These are phyloP conservation scores for Extremus antarcticus DNA, from an alignment of 495 filamentous ascomycete genomes.

Conservation along the genomic window DNA sequence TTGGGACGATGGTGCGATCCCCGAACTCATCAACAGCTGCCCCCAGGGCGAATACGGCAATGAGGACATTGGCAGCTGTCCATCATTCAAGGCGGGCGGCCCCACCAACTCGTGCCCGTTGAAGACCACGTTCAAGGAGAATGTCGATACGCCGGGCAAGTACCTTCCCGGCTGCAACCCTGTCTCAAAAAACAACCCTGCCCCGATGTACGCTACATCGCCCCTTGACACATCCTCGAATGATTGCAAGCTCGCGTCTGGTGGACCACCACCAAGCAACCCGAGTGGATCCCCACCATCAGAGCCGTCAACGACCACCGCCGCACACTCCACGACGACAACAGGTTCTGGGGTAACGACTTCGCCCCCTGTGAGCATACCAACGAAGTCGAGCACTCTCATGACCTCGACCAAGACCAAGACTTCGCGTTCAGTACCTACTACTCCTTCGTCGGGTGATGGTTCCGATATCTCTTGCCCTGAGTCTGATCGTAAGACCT, in stretches of 20 bases:
- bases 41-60: neutral
- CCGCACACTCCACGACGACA: neutral
- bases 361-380: no score
- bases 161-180: slow-evolving; percentile 5
- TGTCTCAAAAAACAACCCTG: slow-evolving; percentile 3
- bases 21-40: slow-evolving; percentile 1
- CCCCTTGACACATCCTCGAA: neutral
- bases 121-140: neutral
- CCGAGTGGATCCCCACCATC: neutral
- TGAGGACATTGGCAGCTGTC: neutral
- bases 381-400: neutral
- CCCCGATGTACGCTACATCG: neutral
- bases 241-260: neutral
- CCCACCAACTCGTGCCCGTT: neutral
- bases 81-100: neutral
- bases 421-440: neutral
- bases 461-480: slow-evolving; percentile 1
- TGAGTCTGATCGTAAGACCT: slow-evolving; percentile 3
- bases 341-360: no score
- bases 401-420: neutral
- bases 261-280: neutral
- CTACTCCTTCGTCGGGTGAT: neutral
- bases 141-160: slow-evolving; percentile 3
- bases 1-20: slow-evolving; percentile 8
- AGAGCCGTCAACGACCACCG: neutral